phyloP scores from a whole-genome alignment of 352 stramenopile species.

The Globisporangium rhizosaccharum region DNA sequence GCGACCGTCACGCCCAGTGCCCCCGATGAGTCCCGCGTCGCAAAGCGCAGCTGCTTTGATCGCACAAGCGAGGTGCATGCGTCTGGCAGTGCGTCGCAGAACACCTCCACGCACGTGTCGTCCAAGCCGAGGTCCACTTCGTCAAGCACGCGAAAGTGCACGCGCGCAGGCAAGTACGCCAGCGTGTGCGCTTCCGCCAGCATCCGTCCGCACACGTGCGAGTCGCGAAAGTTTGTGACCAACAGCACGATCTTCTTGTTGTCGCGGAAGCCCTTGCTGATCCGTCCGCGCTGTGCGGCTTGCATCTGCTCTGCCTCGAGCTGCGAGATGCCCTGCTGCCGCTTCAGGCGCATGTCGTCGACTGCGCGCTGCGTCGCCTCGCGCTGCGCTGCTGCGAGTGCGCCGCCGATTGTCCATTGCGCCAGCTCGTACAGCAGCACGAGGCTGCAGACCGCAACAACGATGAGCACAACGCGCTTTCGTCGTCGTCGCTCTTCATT shows the following conservation, averaged over 20 bases:
- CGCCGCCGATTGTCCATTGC: slow-evolving; percentile 35
- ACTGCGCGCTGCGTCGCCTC: slow-evolving; percentile 21
- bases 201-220: slow-evolving; percentile 43
- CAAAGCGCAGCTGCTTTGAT: slow-evolving; percentile 42
- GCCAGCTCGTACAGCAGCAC: slow-evolving; percentile 33
- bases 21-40: slow-evolving; percentile 54
- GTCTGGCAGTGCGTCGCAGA: slow-evolving; percentile 42
- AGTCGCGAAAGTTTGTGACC: slow-evolving; percentile 61
- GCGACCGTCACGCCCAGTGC: slow-evolving; percentile 50
- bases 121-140: slow-evolving; percentile 58
- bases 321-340: slow-evolving; percentile 14
- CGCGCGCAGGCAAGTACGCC: slow-evolving; percentile 31
- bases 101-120: slow-evolving; percentile 51
- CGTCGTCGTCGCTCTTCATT: slow-evolving; percentile 8
- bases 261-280: slow-evolving; percentile 42
- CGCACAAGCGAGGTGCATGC: slow-evolving; percentile 45
- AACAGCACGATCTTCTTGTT: slow-evolving; percentile 74
- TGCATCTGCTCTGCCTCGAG: slow-evolving; percentile 15
- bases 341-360: slow-evolving; percentile 17
- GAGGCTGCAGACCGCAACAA: slow-evolving; percentile 17
- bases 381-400: slow-evolving; percentile 20
- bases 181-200: slow-evolving; percentile 35
- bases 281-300: slow-evolving; percentile 1
- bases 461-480: slow-evolving; percentile 18
- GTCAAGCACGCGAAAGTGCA: slow-evolving; percentile 74